Conservation (phyloP, 139 green algal genomes). For the Nannochloris sp. region DNA sequence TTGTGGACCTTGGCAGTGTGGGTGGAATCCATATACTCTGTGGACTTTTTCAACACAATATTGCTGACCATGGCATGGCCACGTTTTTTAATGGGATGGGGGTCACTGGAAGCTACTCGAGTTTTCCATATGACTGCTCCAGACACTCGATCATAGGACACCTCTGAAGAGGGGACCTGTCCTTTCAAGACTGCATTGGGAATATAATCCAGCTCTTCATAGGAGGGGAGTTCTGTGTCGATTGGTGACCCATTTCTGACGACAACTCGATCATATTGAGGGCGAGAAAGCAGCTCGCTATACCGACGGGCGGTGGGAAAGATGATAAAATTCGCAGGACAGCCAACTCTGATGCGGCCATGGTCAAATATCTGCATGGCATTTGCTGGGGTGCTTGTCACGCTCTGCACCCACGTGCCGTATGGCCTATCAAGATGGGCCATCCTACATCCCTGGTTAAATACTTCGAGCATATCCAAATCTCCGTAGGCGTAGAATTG, state of each 20-base stretch:
- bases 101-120: no score
- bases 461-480: conserved; percentile 70
- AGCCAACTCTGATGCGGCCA: conserved; percentile 30
- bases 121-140: not conserved
- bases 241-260: conserved; percentile 28
- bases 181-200: conserved; percentile 13
- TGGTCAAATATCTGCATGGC: conserved; percentile 49
- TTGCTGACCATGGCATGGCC: no score
- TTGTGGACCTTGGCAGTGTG: no score
- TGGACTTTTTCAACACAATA: no score
- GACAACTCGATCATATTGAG: conserved; percentile 45
- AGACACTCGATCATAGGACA: not conserved
- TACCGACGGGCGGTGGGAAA: conserved; percentile 45
- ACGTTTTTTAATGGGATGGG: no score
- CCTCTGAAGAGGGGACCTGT: not conserved
- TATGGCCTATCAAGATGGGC: conserved; percentile 58
- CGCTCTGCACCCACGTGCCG: conserved; percentile 33
- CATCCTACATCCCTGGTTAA: conserved; percentile 49
- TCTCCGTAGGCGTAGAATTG: conserved; percentile 72
- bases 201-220: conserved; percentile 39
- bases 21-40: no score
- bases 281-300: conserved; percentile 50
- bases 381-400: conserved; percentile 40
- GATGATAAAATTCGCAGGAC: conserved; percentile 51
- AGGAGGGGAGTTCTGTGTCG: conserved; percentile 16